Base-by-base conservation (phyloP, 202 grass and related monocot species). In the Zizania palustris region DNA sequence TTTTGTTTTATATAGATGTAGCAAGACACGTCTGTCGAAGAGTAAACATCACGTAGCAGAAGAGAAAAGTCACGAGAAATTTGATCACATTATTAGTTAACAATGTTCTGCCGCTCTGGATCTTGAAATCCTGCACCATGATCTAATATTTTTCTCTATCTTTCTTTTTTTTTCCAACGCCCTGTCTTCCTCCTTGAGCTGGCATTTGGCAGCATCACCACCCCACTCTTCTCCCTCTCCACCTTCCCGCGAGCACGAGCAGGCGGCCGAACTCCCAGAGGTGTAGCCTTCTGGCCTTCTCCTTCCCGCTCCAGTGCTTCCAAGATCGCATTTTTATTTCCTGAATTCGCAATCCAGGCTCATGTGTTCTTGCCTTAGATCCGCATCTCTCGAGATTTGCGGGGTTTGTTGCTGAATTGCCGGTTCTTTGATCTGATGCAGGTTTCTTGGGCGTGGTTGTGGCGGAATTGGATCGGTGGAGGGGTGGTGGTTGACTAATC, bases 21-120 rank as follows among this genome's bases (percentile, higher is more conserved):
- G n/a, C n/a, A n/a, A n/a, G n/a, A n/a, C n/a, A n/a, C n/a, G n/a
- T n/a, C n/a, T n/a, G n/a, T n/a, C n/a, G n/a, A n/a, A n/a, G 28
- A 28, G 28, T 28, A 28, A 28, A 28, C 28, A 28, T 28, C 28
- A 28, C 28, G 2, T 0, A 28, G 28, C 3, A 90, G 70, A 69
- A 65, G 80, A 72, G 28, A 28, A 28, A 28, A 28, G 28, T 28
- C 28, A 97, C 86, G 28, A 82, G 59, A 75, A 90, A 97, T 69
- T 88, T 75, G 20, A 60, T 80, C 87, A 77, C 84, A 90, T 2
- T 81, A 90, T 2, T 81, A 93, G 12, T 49, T 87, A 63, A 90
- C 91, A 57, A 90, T 83, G 55, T 93, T 93, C 71, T n/a, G n/a
- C n/a, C n/a, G n/a, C n/a, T n/a, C n/a, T 93, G 87, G 55, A 90